Base-by-base conservation (phyloP, 495 filamentous ascomycete genomes). In the Penicillium turbatum region DNA sequence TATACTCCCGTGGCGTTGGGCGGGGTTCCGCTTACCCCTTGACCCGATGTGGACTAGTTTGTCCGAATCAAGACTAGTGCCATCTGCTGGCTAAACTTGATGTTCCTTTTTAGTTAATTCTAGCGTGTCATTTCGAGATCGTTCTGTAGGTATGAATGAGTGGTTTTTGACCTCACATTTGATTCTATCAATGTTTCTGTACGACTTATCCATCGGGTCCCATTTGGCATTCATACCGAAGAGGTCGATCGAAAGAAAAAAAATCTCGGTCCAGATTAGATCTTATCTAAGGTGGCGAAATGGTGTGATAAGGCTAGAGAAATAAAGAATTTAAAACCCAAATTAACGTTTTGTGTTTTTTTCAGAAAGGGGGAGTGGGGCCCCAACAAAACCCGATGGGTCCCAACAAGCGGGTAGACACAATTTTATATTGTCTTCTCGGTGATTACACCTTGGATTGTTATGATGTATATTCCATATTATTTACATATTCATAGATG, bases 271-370 rank as follows among this genome's bases (percentile, higher is more conserved):
- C 21, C 11, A n/a, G 36, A 35, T 51, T 27, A 29, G 49, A 51
- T 51, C 49, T 51, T 51, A 51, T 51, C 49, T 51, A 51, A 43
- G 49, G 49, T 51, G 49, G 49, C 49, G 27, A 51, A 31, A 19
- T 15, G 24, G 21, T 31, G 38, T 21, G 29, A 16, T 38, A 49
- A 39, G 13, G 6, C 19, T 26, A 16, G 26, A 19, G 21, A 37
- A 27, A 15, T 48, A 48, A 48, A 48, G 21, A 48, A 32, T 17
- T 51, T 24, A 4, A 24, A 34, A 31, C 24, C 37, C 17, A 40
- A 32, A 31, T 51, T 51, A 42, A 27, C 39, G 19, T 43, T n/a
- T 26, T 42, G 48, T 39, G 49, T 51, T 29, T 42, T 51, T 51
- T 51, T 51, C 49, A 36, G 38, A 48, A 30, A 16, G 32, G 44